Evolutionary conservation across 2,329 filamentous ascomycete species (phyloP).

Genomic region (Trematosphaeria pertusa): DNA sequence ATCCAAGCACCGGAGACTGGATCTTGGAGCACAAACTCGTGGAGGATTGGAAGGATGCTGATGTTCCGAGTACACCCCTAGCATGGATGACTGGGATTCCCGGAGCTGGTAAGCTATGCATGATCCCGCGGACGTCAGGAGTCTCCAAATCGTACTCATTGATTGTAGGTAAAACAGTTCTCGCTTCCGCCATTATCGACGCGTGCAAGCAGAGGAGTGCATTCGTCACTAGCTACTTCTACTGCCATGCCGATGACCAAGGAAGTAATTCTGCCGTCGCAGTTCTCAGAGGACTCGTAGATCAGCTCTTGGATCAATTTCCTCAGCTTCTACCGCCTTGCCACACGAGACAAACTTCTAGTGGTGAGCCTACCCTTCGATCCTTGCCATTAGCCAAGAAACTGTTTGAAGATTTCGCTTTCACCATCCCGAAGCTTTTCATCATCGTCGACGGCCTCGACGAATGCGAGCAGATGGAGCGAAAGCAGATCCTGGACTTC

Average conservation of each 20-base stretch:
- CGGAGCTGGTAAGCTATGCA: slow-evolving; percentile 25
- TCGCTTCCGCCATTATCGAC: slow-evolving; percentile 34
- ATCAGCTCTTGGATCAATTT: slow-evolving; percentile 26
- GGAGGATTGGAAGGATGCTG: slow-evolving; percentile 23
- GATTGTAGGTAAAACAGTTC: slow-evolving; percentile 33
- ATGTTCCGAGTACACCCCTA: slow-evolving; percentile 9
- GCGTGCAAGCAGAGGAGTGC: slow-evolving; percentile 14
- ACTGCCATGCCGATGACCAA: slow-evolving; percentile 30
- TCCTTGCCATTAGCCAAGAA: slow-evolving; percentile 20
- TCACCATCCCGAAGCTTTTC: slow-evolving; percentile 21
- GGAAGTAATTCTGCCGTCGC: slow-evolving; percentile 17
- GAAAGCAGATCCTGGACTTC: slow-evolving; percentile 26
- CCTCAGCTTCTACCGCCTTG: slow-evolving; percentile 21
- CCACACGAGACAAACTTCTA: slow-evolving; percentile 11
- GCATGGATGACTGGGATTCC: slow-evolving; percentile 25
- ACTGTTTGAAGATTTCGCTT: slow-evolving; percentile 29
- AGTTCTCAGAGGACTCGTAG: slow-evolving; percentile 24
- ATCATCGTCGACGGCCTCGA: slow-evolving; percentile 36
- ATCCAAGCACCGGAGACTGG: slow-evolving; percentile 26
- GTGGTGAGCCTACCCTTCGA: slow-evolving; percentile 27
- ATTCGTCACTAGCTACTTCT: slow-evolving; percentile 26
- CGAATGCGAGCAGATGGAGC: slow-evolving; percentile 25
- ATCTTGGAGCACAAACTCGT: slow-evolving; percentile 27
- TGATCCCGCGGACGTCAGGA: background rate
- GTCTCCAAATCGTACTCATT: background rate